Evolutionary conservation across 2,329 filamentous ascomycete genomes (phyloP).

Genomic region (Nemania sp.): DNA sequence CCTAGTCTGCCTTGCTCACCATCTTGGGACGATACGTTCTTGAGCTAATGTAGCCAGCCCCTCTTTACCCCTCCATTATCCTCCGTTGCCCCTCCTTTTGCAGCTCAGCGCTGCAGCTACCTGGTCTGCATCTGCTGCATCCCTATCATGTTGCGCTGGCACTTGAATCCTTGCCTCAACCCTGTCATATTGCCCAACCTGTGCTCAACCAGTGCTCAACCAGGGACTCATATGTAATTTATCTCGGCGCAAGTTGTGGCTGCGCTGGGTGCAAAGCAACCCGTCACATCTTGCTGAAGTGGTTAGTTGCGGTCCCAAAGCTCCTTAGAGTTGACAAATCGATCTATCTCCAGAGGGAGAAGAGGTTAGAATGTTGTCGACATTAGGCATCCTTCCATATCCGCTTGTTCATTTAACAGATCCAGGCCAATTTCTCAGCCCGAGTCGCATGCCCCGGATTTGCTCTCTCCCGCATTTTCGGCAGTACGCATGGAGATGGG

Average conservation of each 20-base stretch:
- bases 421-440: constrained; percentile 26
- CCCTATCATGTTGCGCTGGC: constrained; percentile 37
- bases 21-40: neutral
- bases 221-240: constrained; percentile 2
- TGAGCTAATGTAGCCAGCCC: constrained; percentile 26
- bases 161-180: constrained; percentile 34
- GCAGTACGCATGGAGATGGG: constrained; percentile 6
- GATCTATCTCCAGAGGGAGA: neutral
- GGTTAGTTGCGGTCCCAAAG: constrained; percentile 13
- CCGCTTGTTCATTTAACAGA: no score
- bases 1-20: constrained; percentile 13
- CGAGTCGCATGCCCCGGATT: constrained; percentile 8
- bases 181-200: constrained; percentile 29
- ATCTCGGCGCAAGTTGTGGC: neutral
- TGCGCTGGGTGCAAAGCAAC: constrained; percentile 10
- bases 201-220: constrained; percentile 1
- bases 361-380: constrained; percentile 15
- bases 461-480: constrained; percentile 11
- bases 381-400: constrained; percentile 1
- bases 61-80: constrained; percentile 39
- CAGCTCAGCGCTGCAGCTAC: constrained; percentile 32
- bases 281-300: constrained; percentile 22
- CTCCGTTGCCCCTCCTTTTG: constrained; percentile 35
- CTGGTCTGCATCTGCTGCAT: constrained; percentile 36
- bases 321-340: constrained; percentile 10